These are phyloP conservation scores for Shiraia bambusicola DNA, from an alignment of 2,329 filamentous ascomycete species.

Conservation along the genomic window DNA sequence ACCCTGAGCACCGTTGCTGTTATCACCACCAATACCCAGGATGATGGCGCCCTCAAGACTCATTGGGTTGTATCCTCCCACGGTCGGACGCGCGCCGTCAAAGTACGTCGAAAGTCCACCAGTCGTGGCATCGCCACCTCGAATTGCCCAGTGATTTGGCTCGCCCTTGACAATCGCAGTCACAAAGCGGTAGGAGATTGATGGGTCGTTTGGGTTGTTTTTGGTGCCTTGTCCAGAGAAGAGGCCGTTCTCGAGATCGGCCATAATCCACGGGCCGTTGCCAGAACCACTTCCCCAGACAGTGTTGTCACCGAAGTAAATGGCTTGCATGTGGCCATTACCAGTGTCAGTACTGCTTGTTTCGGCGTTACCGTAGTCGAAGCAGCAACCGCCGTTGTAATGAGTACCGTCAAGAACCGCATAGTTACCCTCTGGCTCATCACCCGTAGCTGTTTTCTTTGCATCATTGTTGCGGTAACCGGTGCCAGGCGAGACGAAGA, in stretches of 20 bases:
- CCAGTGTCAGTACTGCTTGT: constrained; percentile 51
- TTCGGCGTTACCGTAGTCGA: constrained; percentile 50
- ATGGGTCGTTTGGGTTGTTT: constrained; percentile 56
- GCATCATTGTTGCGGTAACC: constrained; percentile 63
- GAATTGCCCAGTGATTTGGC: constrained; percentile 60
- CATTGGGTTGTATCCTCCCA: constrained; percentile 61
- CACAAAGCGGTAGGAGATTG: constrained; percentile 58
- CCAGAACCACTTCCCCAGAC: constrained; percentile 60
- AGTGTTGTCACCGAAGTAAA: constrained; percentile 62
- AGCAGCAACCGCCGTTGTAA: constrained; percentile 59
- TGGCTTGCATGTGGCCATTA: constrained; percentile 68
- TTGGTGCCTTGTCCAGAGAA: constrained; percentile 56
- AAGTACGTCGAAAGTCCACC: constrained; percentile 61
- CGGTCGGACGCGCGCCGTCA: constrained; percentile 56
- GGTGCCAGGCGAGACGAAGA: constrained; percentile 62
- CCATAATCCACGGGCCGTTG: constrained; percentile 67
- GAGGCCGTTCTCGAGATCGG: constrained; percentile 67
- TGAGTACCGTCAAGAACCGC: constrained; percentile 62
- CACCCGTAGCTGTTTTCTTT: constrained; percentile 56
- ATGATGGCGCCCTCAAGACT: constrained; percentile 65
- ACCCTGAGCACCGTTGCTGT: constrained; percentile 60
- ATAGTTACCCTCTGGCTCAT: constrained; percentile 62
- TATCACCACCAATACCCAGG: constrained; percentile 71
- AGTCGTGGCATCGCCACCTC: constrained; percentile 58
- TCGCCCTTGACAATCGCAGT: constrained; percentile 60